Evolutionary conservation across 2,329 filamentous ascomycete species (phyloP).

Genomic region (Sporothrix pseudoabietina): DNA sequence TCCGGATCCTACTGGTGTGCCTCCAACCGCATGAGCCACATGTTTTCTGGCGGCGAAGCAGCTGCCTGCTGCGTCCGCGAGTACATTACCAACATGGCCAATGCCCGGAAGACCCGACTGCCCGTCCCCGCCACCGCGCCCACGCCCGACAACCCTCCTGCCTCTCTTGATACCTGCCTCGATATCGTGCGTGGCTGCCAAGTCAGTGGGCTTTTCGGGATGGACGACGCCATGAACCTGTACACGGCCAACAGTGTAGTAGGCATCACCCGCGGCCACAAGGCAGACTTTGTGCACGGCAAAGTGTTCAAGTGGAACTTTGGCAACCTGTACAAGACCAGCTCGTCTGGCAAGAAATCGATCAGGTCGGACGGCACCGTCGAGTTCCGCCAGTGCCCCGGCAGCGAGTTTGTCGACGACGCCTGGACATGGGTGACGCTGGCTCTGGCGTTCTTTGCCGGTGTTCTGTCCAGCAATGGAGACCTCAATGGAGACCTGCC

Average conservation of each 20-base stretch:
- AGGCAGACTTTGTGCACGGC: conserved; percentile 43
- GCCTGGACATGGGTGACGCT: conserved; percentile 42
- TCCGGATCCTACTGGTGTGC: conserved; percentile 42
- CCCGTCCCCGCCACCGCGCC: neutral
- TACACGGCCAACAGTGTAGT: conserved; percentile 40
- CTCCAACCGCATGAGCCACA: conserved; percentile 41
- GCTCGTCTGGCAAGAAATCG: neutral
- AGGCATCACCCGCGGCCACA: conserved; percentile 40
- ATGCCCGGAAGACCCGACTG: neutral
- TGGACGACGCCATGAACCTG: conserved; percentile 40
- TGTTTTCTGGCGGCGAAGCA: conserved; percentile 37
- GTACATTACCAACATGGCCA: neutral
- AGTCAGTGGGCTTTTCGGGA: conserved; percentile 15
- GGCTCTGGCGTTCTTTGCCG: conserved; percentile 42
- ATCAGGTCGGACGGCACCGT: conserved; percentile 38
- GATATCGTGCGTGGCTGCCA: conserved; percentile 37
- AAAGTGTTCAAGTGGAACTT: conserved; percentile 49
- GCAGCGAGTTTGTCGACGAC: conserved; percentile 40
- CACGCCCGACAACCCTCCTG: neutral
- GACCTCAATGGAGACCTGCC: neutral
- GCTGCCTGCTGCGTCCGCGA: conserved; percentile 38
- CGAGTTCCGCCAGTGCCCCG: conserved; percentile 45
- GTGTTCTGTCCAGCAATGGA: conserved; percentile 35
- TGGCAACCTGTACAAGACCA: conserved; percentile 33
- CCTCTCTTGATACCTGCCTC: conserved; percentile 31